Percentiles rank a stretch among this genome's conserved stretches.
These are phyloP conservation scores for Marchantia polymorpha DNA, from an alignment of 225 moss, liverwort and hornwort species.

Conservation along the genomic window DNA sequence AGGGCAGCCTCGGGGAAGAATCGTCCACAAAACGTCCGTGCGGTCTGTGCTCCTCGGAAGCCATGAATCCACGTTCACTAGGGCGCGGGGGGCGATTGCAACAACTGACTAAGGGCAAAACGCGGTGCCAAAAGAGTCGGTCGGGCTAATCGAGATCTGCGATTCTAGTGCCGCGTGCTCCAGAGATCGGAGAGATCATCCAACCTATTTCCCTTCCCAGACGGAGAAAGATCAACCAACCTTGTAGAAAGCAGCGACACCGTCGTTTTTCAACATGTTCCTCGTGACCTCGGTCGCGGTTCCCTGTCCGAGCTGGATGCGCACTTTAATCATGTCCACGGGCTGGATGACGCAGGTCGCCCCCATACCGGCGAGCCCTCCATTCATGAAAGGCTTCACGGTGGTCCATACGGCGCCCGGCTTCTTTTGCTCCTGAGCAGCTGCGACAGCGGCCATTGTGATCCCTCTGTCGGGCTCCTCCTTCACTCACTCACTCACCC, in stretches of 20 bases:
- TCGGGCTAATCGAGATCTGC: too few species aligned
- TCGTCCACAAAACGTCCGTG: too few species aligned
- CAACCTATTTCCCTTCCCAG: too few species aligned
- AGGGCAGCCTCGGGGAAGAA: too few species aligned
- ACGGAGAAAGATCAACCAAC: conserved; percentile 9
- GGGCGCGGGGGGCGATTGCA: too few species aligned
- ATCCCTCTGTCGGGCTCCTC: not conserved
- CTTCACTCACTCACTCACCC: too few species aligned
- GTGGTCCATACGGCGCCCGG: conserved; percentile 58
- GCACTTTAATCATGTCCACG: conserved; percentile 94
- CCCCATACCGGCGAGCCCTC: conserved; percentile 84
- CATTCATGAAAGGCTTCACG: conserved; percentile 86
- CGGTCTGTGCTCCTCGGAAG: too few species aligned
- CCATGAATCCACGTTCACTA: too few species aligned
- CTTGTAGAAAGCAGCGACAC: conserved; percentile 82
- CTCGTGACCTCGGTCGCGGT: conserved; percentile 64
- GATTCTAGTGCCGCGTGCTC: too few species aligned
- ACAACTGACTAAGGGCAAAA: too few species aligned
- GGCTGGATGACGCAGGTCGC: conserved; percentile 96
- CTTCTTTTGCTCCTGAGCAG: conserved; percentile 46
- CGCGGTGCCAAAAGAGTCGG: too few species aligned
- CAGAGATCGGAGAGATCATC: too few species aligned
- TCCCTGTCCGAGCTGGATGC: conserved; percentile 97
- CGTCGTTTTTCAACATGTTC: conserved; percentile 73
- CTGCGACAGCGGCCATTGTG: conserved; percentile 40